phyloP scores from a whole-genome alignment of 2,329 filamentous ascomycete species.

The Amauroascus niger region DNA sequence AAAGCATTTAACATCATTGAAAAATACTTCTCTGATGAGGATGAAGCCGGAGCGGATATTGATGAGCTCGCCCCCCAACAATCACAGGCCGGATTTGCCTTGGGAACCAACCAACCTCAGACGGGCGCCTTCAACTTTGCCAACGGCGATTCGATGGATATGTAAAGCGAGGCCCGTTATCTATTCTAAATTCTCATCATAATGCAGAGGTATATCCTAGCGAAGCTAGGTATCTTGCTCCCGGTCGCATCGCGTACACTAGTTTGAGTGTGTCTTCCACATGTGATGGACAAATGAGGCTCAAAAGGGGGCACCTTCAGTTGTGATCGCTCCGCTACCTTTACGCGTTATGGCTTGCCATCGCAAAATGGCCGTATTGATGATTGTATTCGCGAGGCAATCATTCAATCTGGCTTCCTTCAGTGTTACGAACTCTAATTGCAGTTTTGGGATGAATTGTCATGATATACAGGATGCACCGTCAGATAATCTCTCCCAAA shows the following conservation, averaged over 20 bases:
- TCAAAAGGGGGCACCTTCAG: not conserved
- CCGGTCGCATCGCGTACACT: not conserved
- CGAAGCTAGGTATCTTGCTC: not conserved
- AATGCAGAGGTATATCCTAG: not conserved
- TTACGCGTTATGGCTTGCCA: not conserved
- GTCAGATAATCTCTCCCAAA: conserved; percentile 38
- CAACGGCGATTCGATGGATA: conserved; percentile 64
- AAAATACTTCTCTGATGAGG: conserved; percentile 99
- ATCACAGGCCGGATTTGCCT: conserved; percentile 66
- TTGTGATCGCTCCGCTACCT: not conserved
- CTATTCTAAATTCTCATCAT: not conserved
- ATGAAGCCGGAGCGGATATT: conserved; percentile 67
- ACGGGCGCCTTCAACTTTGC: conserved; percentile 86
- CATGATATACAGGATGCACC: conserved; percentile 41
- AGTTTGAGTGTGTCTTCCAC: not conserved
- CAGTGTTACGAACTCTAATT: conserved; percentile 10
- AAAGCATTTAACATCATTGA: conserved; percentile 99
- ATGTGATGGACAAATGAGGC: not conserved
- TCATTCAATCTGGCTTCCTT: not conserved
- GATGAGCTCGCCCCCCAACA: conserved; percentile 67
- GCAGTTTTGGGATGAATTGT: conserved; percentile 21
- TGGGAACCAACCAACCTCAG: conserved; percentile 54
- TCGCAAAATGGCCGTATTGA: not conserved
- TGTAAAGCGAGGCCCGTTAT: conserved; percentile 42
- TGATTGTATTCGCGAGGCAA: not conserved